Evolutionary conservation across 495 filamentous ascomycete genomes (phyloP), one percentile per base, ranked within the genome.

Genomic region (Tirmania nivea): DNA sequence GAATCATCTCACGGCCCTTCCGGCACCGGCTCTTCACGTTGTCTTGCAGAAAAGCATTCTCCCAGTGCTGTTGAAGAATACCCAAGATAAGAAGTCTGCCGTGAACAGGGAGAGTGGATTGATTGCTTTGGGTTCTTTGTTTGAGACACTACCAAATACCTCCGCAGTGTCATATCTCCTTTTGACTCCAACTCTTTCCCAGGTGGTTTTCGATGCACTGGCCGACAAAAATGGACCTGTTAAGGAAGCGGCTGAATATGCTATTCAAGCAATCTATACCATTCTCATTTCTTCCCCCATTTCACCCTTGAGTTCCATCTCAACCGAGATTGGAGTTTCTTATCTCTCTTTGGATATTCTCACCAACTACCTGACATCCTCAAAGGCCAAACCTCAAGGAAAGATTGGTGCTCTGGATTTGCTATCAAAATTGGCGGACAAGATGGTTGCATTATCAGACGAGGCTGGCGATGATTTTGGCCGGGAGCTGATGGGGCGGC

Each of bases 371-470:
- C 70, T 95, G 12, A 72, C 74, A 63, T 89, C 84, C 65, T 74
- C 75, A 53, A 78, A 81, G 19, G 86, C 83, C 54, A 97, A 95
- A 68, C 96, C 88, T 88, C 90, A 99, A 67, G 89, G 90, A 16
- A 81, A 81, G 34, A 83, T 94, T 39, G 89, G 84, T 52, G 90
- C 85, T 19, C 79, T 81, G 59, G 72, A 78, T 57, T 69, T 94
- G 49, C 69, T 99, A 54, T 84, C 86, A 58, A 83, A 78, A 67
- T 89, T 94, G 81, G 89, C 90, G 39, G 79, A 85, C 67, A 90
- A 90, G 69, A 84, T 89, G 8, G 84, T 92, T 70, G 76, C 74
- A 59, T 79, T 75, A 54, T 77, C 76, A 58, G 86, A 94, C 58
- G 79, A 89, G 61, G 83, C 89, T 57, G 73, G 76, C 48, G 73